A percentile compares a stretch with the other conserved stretches of the same genome.
phyloP scores from a whole-genome alignment of 441 rosid species.

The Isatis lusitanica region DNA sequence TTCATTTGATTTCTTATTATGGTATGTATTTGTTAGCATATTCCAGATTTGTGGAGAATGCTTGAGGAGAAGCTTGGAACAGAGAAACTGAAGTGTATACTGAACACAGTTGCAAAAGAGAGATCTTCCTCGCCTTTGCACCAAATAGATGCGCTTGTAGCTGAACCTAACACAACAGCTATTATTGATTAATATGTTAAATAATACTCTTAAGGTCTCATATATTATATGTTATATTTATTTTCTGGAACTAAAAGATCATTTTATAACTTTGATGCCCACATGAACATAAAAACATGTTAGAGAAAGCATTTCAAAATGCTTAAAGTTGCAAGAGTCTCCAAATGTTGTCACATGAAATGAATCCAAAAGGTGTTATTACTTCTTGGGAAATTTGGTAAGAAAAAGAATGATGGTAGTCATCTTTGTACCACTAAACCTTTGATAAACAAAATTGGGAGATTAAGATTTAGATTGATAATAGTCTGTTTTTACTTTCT shows the following conservation, averaged over 20 bases:
- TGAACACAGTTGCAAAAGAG: conserved; percentile 46
- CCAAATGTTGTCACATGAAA: too few relatives aligned
- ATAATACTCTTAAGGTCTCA: not conserved
- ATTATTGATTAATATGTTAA: not conserved
- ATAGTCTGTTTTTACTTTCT: too few relatives aligned
- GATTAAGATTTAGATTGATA: too few relatives aligned
- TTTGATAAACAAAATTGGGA: too few relatives aligned
- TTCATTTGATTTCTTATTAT: too few relatives aligned
- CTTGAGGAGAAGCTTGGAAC: conserved; percentile 52
- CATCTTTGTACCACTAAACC: too few relatives aligned
- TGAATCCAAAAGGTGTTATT: too few relatives aligned
- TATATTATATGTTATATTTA: not conserved
- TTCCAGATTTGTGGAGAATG: conserved; percentile 43
- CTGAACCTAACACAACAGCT: not conserved
- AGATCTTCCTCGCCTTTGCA: conserved; percentile 49
- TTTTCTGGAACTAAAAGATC: not conserved
- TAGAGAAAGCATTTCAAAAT: too few relatives aligned
- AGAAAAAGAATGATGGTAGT: too few relatives aligned
- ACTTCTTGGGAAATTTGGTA: too few relatives aligned
- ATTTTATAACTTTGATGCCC: not conserved
- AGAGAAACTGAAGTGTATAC: conserved; percentile 42
- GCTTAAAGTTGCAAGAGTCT: too few relatives aligned
- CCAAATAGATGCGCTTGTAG: conserved; percentile 15
- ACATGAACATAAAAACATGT: not conserved
- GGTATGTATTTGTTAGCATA: conserved; percentile 47